Base-by-base conservation (phyloP, 352 stramenopile genomes). In the Phytophthora boehmeriae region DNA sequence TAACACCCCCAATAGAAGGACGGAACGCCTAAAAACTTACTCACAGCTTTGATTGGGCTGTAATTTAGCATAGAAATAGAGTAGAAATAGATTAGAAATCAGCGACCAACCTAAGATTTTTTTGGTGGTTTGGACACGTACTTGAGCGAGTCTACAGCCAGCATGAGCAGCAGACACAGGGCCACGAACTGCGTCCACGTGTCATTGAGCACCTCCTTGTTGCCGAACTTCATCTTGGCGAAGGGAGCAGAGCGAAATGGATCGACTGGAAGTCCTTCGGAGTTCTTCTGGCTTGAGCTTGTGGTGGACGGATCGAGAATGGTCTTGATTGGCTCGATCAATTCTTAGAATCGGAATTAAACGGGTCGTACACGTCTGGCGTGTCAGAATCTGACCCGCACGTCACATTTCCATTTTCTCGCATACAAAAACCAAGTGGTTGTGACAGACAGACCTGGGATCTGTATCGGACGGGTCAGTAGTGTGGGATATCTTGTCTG, bases 101-200 rank as follows among this genome's bases (percentile, higher is more conserved):
- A 46, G n/a, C n/a, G n/a, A n/a, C n/a, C n/a, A n/a, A n/a, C n/a
- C n/a, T n/a, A n/a, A n/a, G n/a, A n/a, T n/a, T n/a, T n/a, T 30
- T 30, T 30, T 30, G 25, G 25, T 30, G 25, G 25, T 30, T 30
- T 30, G 17, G 27, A n/a, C 6, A 89, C 80, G 60, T 76, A 92
- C 83, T 96, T 96, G 76, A 96, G 73, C 54, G 83, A 92, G 68
- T 96, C 87, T 27, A 94, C 80, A 13, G 87, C 77, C 51, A 96
- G 73, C 79, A 88, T 86, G 34, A 93, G 77, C 47, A 94, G 66
- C 51, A 94, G 66, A 45, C 63, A 78, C 28, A 96, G 73, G 47
- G 83, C 79, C 41, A 90, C 49, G 66, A 93, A 90, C 74, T 96
- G 87, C 61, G 83, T 86, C 80, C 83, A 92, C 38, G 89, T 80